phyloP scores from a whole-genome alignment of 1,284 basidiomycete genomes.

The Hortiboletus rubellus region DNA sequence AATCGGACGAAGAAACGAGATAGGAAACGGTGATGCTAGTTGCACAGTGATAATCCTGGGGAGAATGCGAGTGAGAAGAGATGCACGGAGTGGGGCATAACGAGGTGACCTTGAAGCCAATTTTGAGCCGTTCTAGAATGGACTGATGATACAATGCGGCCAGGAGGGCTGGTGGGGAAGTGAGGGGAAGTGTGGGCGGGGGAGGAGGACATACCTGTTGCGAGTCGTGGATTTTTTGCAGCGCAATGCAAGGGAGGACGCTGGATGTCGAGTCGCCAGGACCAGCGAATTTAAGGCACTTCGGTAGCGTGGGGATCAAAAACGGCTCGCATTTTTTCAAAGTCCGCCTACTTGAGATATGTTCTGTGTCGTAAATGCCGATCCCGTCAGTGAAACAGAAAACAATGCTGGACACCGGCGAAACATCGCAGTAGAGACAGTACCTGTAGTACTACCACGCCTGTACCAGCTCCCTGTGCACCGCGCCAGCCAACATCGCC shows the following conservation, averaged over 20 bases:
- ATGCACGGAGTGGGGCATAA: not conserved
- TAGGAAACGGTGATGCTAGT: slow-evolving; percentile 60
- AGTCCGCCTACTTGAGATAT: slow-evolving; percentile 32
- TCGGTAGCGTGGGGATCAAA: slow-evolving; percentile 51
- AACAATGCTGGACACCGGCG: not conserved
- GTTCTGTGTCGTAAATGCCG: slow-evolving; percentile 28
- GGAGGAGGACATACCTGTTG: slow-evolving; percentile 37
- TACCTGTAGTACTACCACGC: not conserved
- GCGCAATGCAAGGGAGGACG: slow-evolving; percentile 42
- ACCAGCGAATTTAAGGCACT: slow-evolving; percentile 41
- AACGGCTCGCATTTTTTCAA: slow-evolving; percentile 50
- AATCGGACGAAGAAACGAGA: slow-evolving; percentile 51
- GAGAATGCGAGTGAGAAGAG: slow-evolving; percentile 11
- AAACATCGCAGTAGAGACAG: not conserved
- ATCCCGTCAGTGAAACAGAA: slow-evolving; percentile 19
- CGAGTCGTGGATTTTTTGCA: slow-evolving; percentile 42
- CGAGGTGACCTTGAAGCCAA: slow-evolving; percentile 61
- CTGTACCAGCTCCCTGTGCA: not conserved
- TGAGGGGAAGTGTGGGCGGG: slow-evolving; percentile 5
- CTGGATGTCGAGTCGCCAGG: slow-evolving; percentile 34
- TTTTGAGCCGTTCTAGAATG: slow-evolving; percentile 75
- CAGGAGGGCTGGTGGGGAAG: slow-evolving; percentile 38
- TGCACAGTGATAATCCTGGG: slow-evolving; percentile 65
- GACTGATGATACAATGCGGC: slow-evolving; percentile 76
- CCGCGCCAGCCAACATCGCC: not conserved